Evolutionary conservation across 192 early-diverging fungal species (phyloP).

Genomic region (Blastocladiella britannica): DNA sequence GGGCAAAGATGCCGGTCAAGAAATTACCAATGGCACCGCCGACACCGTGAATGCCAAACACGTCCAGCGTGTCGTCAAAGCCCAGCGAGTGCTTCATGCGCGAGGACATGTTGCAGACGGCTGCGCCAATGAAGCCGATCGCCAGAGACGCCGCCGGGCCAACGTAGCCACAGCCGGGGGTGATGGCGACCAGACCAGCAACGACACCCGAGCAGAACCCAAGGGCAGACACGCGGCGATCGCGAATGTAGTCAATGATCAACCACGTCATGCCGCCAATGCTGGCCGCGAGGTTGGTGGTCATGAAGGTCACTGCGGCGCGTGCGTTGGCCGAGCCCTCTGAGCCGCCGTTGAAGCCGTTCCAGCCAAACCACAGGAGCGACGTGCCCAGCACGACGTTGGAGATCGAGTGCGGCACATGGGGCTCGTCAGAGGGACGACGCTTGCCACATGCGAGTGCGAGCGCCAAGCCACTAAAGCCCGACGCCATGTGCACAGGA

Average conservation of each 20-base stretch:
- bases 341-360: slow-evolving; percentile 74
- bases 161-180: slow-evolving; percentile 63
- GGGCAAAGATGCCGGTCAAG: slow-evolving; percentile 72
- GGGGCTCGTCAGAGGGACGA: slow-evolving; percentile 2
- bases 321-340: slow-evolving; percentile 47
- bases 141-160: slow-evolving; percentile 46
- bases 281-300: slow-evolving; percentile 52
- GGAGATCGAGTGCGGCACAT: slow-evolving; percentile 40
- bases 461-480: slow-evolving; percentile 75
- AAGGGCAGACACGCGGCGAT: slow-evolving; percentile 53
- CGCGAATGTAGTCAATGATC: slow-evolving; percentile 42
- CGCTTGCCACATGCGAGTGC: slow-evolving; percentile 67
- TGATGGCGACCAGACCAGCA: slow-evolving; percentile 71
- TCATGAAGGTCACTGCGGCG: slow-evolving; percentile 51
- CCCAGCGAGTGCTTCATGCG: slow-evolving; percentile 39
- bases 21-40: slow-evolving; percentile 63
- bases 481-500: slow-evolving; percentile 83
- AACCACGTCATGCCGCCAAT: slow-evolving; percentile 50
- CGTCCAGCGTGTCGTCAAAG: slow-evolving; percentile 66
- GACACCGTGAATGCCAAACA: slow-evolving; percentile 57
- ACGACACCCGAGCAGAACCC: slow-evolving; percentile 79
- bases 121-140: slow-evolving; percentile 46
- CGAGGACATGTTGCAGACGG: slow-evolving; percentile 41
- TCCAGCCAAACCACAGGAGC: slow-evolving; percentile 81
- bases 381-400: slow-evolving; percentile 65